Percentiles rank a stretch among this genome's conserved stretches.
Evolutionary conservation across 768 basidiomycete species (phyloP).

Genomic region (Coprinopsis marcescibilis): DNA sequence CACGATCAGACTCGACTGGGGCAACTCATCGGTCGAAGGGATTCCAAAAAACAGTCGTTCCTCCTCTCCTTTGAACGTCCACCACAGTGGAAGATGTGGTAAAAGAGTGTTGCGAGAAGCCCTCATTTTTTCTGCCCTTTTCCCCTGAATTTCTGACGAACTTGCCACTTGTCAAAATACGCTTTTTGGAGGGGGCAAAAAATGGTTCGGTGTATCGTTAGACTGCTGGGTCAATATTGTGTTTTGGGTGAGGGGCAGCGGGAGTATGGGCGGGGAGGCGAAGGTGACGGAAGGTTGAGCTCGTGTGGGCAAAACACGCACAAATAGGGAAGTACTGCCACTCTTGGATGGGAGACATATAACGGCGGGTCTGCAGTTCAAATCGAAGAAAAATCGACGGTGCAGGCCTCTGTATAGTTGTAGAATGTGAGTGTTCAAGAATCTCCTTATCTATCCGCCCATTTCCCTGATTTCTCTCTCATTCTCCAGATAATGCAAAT

Average conservation of each 20-base stretch:
- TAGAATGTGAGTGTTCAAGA: no score
- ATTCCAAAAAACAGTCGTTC: conserved; percentile 4
- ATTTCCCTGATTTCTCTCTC: no score
- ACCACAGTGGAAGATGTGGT: conserved; percentile 10
- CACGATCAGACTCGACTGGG: conserved; percentile 1
- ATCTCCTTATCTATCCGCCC: no score
- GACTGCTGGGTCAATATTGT: no score
- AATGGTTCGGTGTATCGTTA: neutral
- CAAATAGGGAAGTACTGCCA: neutral
- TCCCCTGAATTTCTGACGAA: neutral
- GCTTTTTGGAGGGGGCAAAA: neutral
- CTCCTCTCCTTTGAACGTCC: conserved; percentile 10
- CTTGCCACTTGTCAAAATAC: neutral
- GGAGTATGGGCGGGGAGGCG: conserved; percentile 2
- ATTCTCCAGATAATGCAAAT: no score
- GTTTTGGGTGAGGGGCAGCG: neutral
- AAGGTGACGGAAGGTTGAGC: neutral
- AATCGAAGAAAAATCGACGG: neutral
- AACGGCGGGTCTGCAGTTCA: neutral
- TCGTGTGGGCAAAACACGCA: neutral
- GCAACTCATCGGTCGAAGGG: conserved; percentile 2
- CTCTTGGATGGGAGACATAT: neutral
- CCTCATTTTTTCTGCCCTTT: conserved; percentile 2
- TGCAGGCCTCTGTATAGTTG: neutral
- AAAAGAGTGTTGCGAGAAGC: neutral